Percentiles rank a stretch among this genome's conserved stretches.
These are phyloP conservation scores for Sequoia sempervirens DNA, from an alignment of 75 land plant species.

Conservation along the genomic window DNA sequence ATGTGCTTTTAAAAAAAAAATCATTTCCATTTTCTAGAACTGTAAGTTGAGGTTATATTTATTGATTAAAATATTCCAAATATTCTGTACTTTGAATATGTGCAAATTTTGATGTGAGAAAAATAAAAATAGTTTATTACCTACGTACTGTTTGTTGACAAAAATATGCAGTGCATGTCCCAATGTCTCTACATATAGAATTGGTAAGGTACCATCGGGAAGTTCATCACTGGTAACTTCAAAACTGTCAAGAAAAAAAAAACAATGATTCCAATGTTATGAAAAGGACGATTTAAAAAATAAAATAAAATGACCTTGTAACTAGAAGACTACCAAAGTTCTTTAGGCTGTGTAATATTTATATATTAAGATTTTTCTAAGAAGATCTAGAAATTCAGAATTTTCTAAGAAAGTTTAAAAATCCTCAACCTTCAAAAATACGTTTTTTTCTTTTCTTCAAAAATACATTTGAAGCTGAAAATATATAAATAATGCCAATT, in stretches of 20 bases:
- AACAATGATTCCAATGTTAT: background rate
- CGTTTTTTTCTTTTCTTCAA: too few relatives aligned
- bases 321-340: background rate
- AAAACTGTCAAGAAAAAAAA: background rate
- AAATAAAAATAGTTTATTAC: slow-evolving; percentile 15
- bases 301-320: background rate
- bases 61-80: background rate
- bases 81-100: background rate
- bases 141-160: slow-evolving; percentile 45
- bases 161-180: slow-evolving; percentile 56
- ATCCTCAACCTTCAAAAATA: background rate
- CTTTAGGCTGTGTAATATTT: background rate
- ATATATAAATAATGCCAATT: background rate
- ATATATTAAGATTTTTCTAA: background rate
- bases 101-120: background rate
- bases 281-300: background rate
- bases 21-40: too few relatives aligned
- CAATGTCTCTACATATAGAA: slow-evolving; percentile 20
- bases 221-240: background rate
- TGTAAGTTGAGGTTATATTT: background rate
- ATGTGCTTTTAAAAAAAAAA: too few relatives aligned
- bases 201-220: background rate
- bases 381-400: background rate
- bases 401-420: background rate
- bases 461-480: background rate